Evolutionary conservation across 768 basidiomycete species (phyloP).

Genomic region (Termitomyces sp.): DNA sequence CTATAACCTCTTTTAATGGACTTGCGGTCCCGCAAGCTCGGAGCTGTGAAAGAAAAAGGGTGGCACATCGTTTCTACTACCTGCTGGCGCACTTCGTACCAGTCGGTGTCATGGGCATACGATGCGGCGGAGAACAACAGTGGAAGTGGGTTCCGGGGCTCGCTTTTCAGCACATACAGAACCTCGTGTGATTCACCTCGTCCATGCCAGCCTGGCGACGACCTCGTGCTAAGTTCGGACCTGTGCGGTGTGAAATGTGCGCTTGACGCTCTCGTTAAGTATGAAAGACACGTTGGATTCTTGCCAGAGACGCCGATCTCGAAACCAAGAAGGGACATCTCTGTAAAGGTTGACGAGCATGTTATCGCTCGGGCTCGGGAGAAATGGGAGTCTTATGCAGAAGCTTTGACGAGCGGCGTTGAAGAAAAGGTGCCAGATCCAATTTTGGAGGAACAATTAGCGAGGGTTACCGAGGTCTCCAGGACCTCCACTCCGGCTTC

Average conservation of each 20-base stretch:
- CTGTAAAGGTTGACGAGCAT: conserved; percentile 29
- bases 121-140: conserved; percentile 20
- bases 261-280: conserved; percentile 31
- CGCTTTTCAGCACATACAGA: conserved; percentile 24
- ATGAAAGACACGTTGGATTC: conserved; percentile 44
- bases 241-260: conserved; percentile 38
- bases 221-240: conserved; percentile 33
- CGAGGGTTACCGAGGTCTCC: conserved; percentile 9
- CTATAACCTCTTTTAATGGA: conserved; percentile 24
- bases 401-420: conserved; percentile 33
- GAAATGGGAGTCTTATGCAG: conserved; percentile 40
- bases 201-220: conserved; percentile 10
- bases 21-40: conserved; percentile 18
- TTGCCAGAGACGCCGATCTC: conserved; percentile 16
- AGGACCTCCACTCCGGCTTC: conserved; percentile 19
- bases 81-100: conserved; percentile 40
- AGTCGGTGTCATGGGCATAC: conserved; percentile 39
- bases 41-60: conserved; percentile 28
- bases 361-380: conserved; percentile 31
- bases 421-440: not conserved
- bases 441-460: conserved; percentile 16
- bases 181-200: conserved; percentile 11
- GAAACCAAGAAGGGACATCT: conserved; percentile 14
- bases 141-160: conserved; percentile 30
- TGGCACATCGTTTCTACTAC: conserved; percentile 37